Evolutionary conservation across 805 yeast species (phyloP).

Genomic region (Saturnispora silvae): DNA sequence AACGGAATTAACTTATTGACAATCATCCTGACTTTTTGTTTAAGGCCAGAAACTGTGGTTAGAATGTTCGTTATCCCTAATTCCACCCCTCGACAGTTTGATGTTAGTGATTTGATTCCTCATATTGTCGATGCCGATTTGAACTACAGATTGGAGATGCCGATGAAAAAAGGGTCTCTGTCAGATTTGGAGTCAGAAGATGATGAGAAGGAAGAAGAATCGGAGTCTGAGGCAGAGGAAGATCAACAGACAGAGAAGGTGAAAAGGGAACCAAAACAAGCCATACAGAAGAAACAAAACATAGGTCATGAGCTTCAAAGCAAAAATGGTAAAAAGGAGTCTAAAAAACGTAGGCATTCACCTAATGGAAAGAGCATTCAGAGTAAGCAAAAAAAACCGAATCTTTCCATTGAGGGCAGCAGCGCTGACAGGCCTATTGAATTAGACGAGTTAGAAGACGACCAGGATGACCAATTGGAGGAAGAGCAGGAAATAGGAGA

Average conservation of each 20-base stretch:
- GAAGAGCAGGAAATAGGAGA: not conserved
- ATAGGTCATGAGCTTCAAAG: no score
- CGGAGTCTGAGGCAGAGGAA: slow-evolving; percentile 4
- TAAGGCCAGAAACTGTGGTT: slow-evolving; percentile 13
- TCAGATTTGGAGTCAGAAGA: slow-evolving; percentile 2
- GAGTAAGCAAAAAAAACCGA: slow-evolving; percentile 1
- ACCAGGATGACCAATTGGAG: slow-evolving; percentile 1
- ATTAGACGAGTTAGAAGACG: slow-evolving; percentile 11
- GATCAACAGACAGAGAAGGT: slow-evolving; percentile 5
- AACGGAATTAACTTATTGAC: slow-evolving; percentile 24
- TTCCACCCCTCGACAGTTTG: slow-evolving; percentile 18
- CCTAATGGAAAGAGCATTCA: not conserved
- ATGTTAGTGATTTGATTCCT: slow-evolving; percentile 21
- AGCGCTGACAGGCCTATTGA: no score
- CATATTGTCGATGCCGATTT: slow-evolving; percentile 18
- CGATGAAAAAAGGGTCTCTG: not conserved
- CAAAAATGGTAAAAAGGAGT: not conserved
- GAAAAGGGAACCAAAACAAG: not conserved
- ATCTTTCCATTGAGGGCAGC: slow-evolving; percentile 1
- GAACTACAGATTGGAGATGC: slow-evolving; percentile 1
- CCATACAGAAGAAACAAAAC: slow-evolving; percentile 1
- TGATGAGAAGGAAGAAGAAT: slow-evolving; percentile 1
- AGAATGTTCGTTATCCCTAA: slow-evolving; percentile 17
- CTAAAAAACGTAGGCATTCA: not conserved
- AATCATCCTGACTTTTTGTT: slow-evolving; percentile 22